Base-by-base conservation (phyloP, 306 rosid species). In the Lithocarpus polystachyus region DNA sequence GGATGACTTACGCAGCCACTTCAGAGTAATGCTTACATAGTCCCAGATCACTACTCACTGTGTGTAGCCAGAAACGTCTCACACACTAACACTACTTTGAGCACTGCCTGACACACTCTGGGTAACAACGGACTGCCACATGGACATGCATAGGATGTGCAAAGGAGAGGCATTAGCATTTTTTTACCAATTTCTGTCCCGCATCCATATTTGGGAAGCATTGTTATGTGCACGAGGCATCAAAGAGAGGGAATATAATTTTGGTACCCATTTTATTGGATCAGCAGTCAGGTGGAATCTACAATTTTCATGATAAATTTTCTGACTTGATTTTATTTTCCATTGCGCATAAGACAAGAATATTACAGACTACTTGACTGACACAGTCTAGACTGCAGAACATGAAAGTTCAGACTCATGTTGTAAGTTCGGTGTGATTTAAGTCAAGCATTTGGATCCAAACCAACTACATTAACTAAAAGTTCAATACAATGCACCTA, bases 261-360 rank as follows among this genome's bases (percentile, higher is more conserved):
- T 75, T 90, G 97, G 85, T 86, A 89, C 74, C 97, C 90, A 87
- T 56, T 76, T 60, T 56, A 79, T 71, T 28, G 8, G 48, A 79
- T 69, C 18, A 77, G 77, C 23, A 22, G 80, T 82, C 60, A 86
- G 79, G 24, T 48, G 52, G 52, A 45, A 8, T 10, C 52, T 11
- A 45, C 56, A 65, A 35, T 35, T 35, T 35, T 5, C 40, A 5
- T 35, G 40, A 35, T 35, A 35, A 35, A 5, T 35, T 35, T 35
- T 35, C 40, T 8, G 2, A 35, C 40, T 35, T 35, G 40, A 35
- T 35, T 5, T 35, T 35, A 35, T 35, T 35, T 35, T 35, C 40
- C 40, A 80, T 24, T 68, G 80, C 62, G 62, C 33, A 33, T 72
- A 19, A 77, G 69, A 53, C 35, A 56, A 69, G 45, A 82, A 56